Evolutionary conservation across 768 basidiomycete genomes (phyloP).

Genomic region (Suillus occidentalis): DNA sequence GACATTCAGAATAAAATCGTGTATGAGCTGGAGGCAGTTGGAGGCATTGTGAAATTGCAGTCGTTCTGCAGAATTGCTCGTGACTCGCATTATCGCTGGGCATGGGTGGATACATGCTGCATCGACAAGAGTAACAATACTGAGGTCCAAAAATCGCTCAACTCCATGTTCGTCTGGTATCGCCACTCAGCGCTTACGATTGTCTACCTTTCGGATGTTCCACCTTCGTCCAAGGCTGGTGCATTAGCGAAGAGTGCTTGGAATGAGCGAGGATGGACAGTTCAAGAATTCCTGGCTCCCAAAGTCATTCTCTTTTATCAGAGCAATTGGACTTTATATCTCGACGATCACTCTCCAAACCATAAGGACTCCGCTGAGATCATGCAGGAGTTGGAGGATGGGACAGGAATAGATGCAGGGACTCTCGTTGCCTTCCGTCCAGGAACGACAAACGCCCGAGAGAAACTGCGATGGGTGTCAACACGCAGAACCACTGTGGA

Average conservation of each 20-base stretch:
- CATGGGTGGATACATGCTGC: not conserved
- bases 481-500: not conserved
- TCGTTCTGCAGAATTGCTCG: not conserved
- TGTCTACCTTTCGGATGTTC: not conserved
- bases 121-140: not conserved
- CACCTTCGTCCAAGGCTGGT: not conserved
- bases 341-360: not conserved
- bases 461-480: not conserved
- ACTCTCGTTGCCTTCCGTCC: not conserved
- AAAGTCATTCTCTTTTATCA: conserved; percentile 1
- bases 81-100: not conserved
- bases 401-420: not conserved
- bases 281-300: not conserved
- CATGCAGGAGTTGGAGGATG: not conserved
- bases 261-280: not conserved
- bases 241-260: not conserved
- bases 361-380: not conserved
- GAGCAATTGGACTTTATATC: not conserved
- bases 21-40: not conserved
- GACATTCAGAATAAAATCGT: not conserved
- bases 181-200: conserved; percentile 1
- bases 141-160: not conserved
- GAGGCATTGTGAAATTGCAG: not conserved
- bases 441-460: not conserved
- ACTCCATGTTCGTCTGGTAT: not conserved